These are phyloP conservation scores for Pseudocercospora pini-densiflorae DNA, from an alignment of 2,329 filamentous ascomycete species.

Conservation along the genomic window DNA sequence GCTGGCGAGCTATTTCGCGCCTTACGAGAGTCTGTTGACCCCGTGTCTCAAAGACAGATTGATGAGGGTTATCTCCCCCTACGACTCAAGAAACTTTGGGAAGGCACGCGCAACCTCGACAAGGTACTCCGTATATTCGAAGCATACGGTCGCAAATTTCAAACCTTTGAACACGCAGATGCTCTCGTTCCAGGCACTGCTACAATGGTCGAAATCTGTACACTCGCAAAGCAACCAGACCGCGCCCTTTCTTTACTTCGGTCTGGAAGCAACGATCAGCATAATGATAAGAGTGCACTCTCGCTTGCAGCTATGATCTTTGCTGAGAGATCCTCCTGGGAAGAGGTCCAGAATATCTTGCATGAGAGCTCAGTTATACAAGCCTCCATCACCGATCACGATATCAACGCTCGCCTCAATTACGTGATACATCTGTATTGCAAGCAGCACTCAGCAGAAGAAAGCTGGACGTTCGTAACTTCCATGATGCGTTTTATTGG, in stretches of 20 bases:
- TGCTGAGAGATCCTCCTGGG: slow-evolving; percentile 19
- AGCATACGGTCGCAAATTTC: not conserved
- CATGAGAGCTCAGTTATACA: not conserved
- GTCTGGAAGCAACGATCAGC: not conserved
- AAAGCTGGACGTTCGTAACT: slow-evolving; percentile 36
- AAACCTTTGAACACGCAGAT: not conserved
- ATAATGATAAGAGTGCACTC: slow-evolving; percentile 5
- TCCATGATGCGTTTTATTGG: slow-evolving; percentile 28
- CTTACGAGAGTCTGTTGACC: not conserved
- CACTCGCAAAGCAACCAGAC: slow-evolving; percentile 17
- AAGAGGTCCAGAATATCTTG: slow-evolving; percentile 6
- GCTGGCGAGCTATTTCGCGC: not conserved
- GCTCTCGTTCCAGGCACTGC: slow-evolving; percentile 10
- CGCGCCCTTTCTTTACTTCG: slow-evolving; percentile 16
- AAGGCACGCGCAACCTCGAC: not conserved
- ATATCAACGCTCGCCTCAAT: slow-evolving; percentile 24
- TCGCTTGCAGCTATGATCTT: slow-evolving; percentile 20
- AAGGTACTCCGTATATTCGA: not conserved
- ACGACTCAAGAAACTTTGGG: not conserved
- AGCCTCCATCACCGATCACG: not conserved
- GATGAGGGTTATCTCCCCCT: not conserved
- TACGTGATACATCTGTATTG: slow-evolving; percentile 27
- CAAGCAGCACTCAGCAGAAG: slow-evolving; percentile 24
- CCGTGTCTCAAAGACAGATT: not conserved
- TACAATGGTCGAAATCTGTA: slow-evolving; percentile 20